These are phyloP conservation scores for Chenopodium berlandieri DNA, from an alignment of 148 eudicot species.

Conservation along the genomic window DNA sequence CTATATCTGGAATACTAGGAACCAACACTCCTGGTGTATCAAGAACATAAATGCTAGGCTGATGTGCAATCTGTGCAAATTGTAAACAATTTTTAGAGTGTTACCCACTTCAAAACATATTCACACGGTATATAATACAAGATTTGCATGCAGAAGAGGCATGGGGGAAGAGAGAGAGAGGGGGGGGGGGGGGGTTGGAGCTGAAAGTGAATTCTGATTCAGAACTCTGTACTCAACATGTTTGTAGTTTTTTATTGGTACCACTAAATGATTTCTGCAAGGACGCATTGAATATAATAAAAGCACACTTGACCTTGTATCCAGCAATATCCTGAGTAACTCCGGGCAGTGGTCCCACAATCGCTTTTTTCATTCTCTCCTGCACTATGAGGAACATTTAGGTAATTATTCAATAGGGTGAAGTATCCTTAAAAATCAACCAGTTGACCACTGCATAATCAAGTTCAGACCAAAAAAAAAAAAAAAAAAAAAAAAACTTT, in stretches of 20 bases:
- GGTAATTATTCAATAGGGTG: conserved; percentile 21
- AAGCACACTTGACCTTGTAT: conserved; percentile 54
- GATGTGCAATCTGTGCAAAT: conserved; percentile 73
- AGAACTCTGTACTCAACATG: not conserved
- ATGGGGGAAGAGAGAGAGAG: too few relatives aligned
- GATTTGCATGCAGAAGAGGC: not conserved
- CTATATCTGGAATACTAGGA: conserved; percentile 87
- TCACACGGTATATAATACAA: too few relatives aligned
- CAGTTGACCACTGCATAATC: not conserved
- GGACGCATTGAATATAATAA: not conserved
- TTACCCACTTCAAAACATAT: not conserved
- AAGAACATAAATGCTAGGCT: conserved; percentile 93
- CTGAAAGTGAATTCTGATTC: not conserved
- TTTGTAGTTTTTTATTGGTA: not conserved
- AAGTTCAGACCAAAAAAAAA: not conserved
- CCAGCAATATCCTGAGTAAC: conserved; percentile 99
- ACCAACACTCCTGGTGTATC: conserved; percentile 97
- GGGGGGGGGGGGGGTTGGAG: not conserved
- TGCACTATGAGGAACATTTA: conserved; percentile 61
- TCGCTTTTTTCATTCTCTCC: conserved; percentile 77
- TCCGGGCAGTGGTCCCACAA: conserved; percentile 98
- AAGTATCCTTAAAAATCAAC: not conserved
- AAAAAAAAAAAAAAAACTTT: not conserved
- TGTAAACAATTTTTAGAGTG: conserved; percentile 11
- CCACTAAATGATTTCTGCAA: not conserved